A percentile compares a stretch with the other conserved stretches of the same genome.
phyloP scores from a whole-genome alignment of 202 grass and related monocot genomes.

The Setaria viridis region DNA sequence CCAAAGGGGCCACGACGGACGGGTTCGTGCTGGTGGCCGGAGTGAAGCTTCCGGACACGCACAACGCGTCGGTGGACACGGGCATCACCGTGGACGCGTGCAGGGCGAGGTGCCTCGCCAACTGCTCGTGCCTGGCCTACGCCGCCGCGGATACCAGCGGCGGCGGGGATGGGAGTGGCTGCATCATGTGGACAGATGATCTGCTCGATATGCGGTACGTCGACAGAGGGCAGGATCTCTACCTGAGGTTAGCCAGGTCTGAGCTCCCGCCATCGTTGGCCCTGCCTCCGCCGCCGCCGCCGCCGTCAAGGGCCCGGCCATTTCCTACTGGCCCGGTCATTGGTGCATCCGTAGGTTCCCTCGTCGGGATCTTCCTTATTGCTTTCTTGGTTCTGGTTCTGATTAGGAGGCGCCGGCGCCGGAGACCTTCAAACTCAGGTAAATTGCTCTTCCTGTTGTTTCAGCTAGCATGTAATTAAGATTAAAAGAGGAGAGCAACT shows the following conservation, averaged over 20 bases:
- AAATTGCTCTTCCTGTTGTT: no score
- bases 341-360: not conserved
- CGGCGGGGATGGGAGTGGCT: not conserved
- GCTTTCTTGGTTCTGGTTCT: not conserved
- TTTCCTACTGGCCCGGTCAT: not conserved
- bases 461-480: not conserved
- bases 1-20: slow-evolving; percentile 9
- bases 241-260: not conserved
- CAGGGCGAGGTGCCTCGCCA: slow-evolving; percentile 28
- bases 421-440: no score
- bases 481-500: not conserved
- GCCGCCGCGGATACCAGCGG: slow-evolving; percentile 23
- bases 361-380: not conserved
- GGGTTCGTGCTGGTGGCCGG: not conserved
- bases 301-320: not conserved
- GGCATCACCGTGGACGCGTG: slow-evolving; percentile 26
- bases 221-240: slow-evolving; percentile 21
- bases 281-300: not conserved
- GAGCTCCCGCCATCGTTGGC: not conserved
- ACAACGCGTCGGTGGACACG: slow-evolving; percentile 25
- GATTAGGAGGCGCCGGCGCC: not conserved
- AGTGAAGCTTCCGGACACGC: slow-evolving; percentile 57
- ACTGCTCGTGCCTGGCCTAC: slow-evolving; percentile 58
- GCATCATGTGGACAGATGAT: slow-evolving; percentile 42
- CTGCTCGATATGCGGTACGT: slow-evolving; percentile 27